Percentiles rank a stretch among this genome's conserved stretches.
These are phyloP conservation scores for Pouteria campechiana DNA, from an alignment of 179 eudicot genomes.

Conservation along the genomic window DNA sequence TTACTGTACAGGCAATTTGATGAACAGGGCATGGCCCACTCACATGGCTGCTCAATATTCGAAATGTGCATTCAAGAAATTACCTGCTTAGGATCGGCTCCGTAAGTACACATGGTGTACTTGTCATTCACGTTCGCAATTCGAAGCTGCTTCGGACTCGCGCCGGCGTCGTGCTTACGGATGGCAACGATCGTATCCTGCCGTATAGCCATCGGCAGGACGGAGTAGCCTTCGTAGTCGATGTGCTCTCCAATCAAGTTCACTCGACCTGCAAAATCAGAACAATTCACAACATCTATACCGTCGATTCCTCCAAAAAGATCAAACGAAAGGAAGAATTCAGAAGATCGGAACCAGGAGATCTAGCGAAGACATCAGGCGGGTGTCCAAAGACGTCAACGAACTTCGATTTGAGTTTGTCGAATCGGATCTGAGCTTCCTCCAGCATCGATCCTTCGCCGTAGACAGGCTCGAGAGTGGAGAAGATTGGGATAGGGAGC, in stretches of 20 bases:
- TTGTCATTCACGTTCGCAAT: constrained; percentile 75
- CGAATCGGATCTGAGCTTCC: constrained; percentile 57
- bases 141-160: constrained; percentile 34
- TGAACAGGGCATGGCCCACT: no score
- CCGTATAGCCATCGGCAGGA: constrained; percentile 91
- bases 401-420: constrained; percentile 53
- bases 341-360: constrained; percentile 42
- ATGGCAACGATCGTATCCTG: constrained; percentile 88
- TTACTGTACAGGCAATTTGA: no score
- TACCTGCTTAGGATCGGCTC: constrained; percentile 86
- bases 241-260: constrained; percentile 95
- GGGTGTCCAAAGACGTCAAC: constrained; percentile 38
- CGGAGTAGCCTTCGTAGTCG: constrained; percentile 93
- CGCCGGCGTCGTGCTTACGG: constrained; percentile 34
- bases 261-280: constrained; percentile 52
- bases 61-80: no score
- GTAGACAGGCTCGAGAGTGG: constrained; percentile 40
- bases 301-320: neutral
- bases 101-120: constrained; percentile 62
- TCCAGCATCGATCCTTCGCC: constrained; percentile 54
- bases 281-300: neutral
- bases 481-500: constrained; percentile 52
- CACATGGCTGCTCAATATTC: no score
- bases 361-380: constrained; percentile 66
- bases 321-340: neutral